Evolutionary conservation across 2,329 filamentous ascomycete species (phyloP).

Genomic region (Claviceps fusiformis): DNA sequence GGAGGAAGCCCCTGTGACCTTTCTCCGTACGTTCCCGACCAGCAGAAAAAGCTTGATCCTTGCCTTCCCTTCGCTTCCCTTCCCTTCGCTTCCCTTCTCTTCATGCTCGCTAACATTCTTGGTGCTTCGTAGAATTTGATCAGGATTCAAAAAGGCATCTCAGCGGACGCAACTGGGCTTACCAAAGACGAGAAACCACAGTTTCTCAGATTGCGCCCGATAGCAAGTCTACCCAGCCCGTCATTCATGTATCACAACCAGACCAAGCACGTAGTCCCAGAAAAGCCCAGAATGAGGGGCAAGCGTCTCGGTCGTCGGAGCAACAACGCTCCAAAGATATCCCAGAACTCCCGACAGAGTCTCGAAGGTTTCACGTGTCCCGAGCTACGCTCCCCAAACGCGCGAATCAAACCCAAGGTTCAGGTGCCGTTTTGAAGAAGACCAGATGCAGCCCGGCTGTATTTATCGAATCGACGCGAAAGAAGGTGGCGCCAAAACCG

Average conservation of each 20-base stretch:
- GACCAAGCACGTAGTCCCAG: slow-evolving; percentile 14
- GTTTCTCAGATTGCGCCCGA: slow-evolving; percentile 9
- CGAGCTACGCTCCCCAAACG: slow-evolving; percentile 27
- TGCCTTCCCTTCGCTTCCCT: not conserved
- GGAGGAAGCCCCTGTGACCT: slow-evolving; percentile 39
- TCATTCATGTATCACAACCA: slow-evolving; percentile 35
- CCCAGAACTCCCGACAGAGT: slow-evolving; percentile 16
- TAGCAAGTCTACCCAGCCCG: slow-evolving; percentile 16
- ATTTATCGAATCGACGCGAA: slow-evolving; percentile 40
- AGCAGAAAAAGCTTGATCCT: not conserved
- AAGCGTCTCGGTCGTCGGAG: not conserved
- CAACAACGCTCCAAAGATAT: not conserved
- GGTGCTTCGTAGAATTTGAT: slow-evolving; percentile 31
- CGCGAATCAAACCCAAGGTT: slow-evolving; percentile 8
- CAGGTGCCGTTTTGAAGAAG: slow-evolving; percentile 25
- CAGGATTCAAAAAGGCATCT: slow-evolving; percentile 38
- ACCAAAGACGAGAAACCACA: slow-evolving; percentile 33
- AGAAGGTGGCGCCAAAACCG: slow-evolving; percentile 16
- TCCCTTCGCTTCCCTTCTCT: not conserved
- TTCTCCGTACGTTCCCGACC: slow-evolving; percentile 32
- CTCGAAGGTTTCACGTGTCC: slow-evolving; percentile 43
- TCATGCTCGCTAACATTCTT: slow-evolving; percentile 6
- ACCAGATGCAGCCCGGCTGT: slow-evolving; percentile 30
- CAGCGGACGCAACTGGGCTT: slow-evolving; percentile 38
- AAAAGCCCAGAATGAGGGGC: slow-evolving; percentile 6